Evolutionary conservation across 1,284 basidiomycete species (phyloP).

Genomic region (Puccinia coronata): DNA sequence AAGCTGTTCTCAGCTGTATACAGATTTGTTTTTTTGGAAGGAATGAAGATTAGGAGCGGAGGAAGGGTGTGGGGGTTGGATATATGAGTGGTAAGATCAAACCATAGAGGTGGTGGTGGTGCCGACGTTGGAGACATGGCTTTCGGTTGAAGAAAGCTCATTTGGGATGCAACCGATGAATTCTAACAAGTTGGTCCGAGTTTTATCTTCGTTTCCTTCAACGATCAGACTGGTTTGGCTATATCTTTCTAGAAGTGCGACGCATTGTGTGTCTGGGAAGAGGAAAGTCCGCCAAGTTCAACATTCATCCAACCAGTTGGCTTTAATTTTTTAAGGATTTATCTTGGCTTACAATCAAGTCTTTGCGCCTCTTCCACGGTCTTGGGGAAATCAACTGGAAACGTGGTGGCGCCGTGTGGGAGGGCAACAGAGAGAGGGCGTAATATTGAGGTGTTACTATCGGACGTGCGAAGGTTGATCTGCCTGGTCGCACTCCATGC

Average conservation of each 20-base stretch:
- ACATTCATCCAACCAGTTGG: neutral
- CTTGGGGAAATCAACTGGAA: constrained; percentile 44
- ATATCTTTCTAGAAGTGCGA: constrained; percentile 44
- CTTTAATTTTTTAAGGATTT: neutral
- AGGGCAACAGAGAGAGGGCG: constrained; percentile 40
- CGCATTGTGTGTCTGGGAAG: constrained; percentile 40
- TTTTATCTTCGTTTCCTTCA: constrained; percentile 45
- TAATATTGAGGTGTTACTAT: neutral
- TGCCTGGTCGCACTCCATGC: constrained; percentile 44
- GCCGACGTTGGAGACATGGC: neutral
- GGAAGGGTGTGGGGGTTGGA: neutral
- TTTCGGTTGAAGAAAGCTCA: neutral
- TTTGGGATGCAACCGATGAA: constrained; percentile 45
- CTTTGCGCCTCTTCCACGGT: constrained; percentile 39
- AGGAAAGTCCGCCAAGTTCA: neutral
- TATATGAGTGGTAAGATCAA: constrained; percentile 7
- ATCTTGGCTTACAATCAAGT: constrained; percentile 25
- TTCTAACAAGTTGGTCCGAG: constrained; percentile 31
- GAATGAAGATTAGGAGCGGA: neutral
- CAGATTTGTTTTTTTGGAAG: neutral
- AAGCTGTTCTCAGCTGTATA: neutral
- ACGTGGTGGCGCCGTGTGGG: constrained; percentile 13
- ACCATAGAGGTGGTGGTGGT: constrained; percentile 32
- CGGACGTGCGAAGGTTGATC: constrained; percentile 37
- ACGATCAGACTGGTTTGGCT: constrained; percentile 29